phyloP scores from a whole-genome alignment of 2,329 filamentous ascomycete genomes.

The Hypomyces perniciosus region DNA sequence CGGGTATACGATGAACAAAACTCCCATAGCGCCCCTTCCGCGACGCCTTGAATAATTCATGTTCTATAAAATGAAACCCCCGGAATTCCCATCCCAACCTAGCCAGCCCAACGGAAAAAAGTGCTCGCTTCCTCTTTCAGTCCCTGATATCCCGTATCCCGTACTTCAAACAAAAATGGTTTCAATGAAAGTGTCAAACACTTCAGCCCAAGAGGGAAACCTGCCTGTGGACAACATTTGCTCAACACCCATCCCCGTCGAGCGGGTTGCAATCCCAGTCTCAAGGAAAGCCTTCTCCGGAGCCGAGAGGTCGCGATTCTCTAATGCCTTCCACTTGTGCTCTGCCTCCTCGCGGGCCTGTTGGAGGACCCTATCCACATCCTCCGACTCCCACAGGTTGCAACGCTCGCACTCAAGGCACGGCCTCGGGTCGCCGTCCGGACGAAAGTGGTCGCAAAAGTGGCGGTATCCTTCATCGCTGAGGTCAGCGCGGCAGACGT shows the following conservation, averaged over 20 bases:
- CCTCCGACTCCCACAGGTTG: slow-evolving; percentile 72
- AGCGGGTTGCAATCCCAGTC: slow-evolving; percentile 39
- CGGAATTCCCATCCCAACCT: too few relatives aligned
- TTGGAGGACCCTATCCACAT: slow-evolving; percentile 61
- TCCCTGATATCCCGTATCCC: too few relatives aligned
- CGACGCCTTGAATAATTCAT: too few relatives aligned
- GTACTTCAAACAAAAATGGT: slow-evolving; percentile 33
- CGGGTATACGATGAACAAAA: too few relatives aligned
- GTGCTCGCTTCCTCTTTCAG: too few relatives aligned
- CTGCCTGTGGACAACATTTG: slow-evolving; percentile 27
- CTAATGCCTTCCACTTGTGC: slow-evolving; percentile 60
- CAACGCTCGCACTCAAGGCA: slow-evolving; percentile 78
- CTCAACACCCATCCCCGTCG: slow-evolving; percentile 23
- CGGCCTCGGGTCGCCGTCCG: slow-evolving; percentile 62
- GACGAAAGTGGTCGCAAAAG: slow-evolving; percentile 93
- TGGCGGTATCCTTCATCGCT: slow-evolving; percentile 77
- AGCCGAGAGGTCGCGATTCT: slow-evolving; percentile 51
- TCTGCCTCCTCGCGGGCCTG: slow-evolving; percentile 68
- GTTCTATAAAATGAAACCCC: too few relatives aligned
- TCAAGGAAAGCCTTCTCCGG: slow-evolving; percentile 53
- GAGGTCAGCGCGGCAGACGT: slow-evolving; percentile 80
- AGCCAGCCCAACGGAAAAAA: too few relatives aligned
- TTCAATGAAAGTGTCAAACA: slow-evolving; percentile 42
- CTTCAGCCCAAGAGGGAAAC: slow-evolving; percentile 34
- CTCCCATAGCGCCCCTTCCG: too few relatives aligned